Base-by-base conservation (phyloP, 176 grass and related monocot species). In the Eragrostis nindensis region DNA sequence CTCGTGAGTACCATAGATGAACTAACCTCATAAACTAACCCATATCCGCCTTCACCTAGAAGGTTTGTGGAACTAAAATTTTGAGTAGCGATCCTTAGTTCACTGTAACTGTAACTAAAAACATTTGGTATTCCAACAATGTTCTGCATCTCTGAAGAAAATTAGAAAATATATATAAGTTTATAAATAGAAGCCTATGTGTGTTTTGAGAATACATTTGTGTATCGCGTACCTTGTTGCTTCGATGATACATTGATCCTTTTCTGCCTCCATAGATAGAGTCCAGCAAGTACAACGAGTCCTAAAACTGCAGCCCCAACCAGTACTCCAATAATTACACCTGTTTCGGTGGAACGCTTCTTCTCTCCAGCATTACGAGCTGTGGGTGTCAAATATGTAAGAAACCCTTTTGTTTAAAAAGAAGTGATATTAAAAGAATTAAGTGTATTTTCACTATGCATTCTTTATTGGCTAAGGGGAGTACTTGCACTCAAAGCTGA, bases 31-130 rank as follows among this genome's bases (percentile, higher is more conserved):
- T 74, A 89, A 36, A 97, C 95, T 16, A 83, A 57, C 12, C 95
- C 95, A 81, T 92, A 97, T 75, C 95, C 95, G 65, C 95, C 95
- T 88, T 89, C 77, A 29, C 95, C 95, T 39, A 97, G 85, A 88
- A 89, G 80, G 80, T 97, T 97, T 57, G 7, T 68, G 63, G 92
- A 73, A 84, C 56, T 97, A 60, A 97, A 97, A 74, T 71, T 79
- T 65, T 94, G 90, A 56, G 90, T 91, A 44, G 95, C 83, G 1
- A 80, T 73, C 77, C 85, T 94, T 43, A 97, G 71, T 73, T 90
- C 95, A 80, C 69, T 15, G 78, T 97, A 94, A 67, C 72, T 83
- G 64, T n/a, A n/a, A n/a, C n/a, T n/a, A n/a, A 94, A 88, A 41
- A 92, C 69, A 57, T 92, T 87, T 22, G 87, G 89, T 73, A 80